Conservation (phyloP, 2,329 filamentous ascomycete genomes). For the Cordyceps sp. region DNA sequence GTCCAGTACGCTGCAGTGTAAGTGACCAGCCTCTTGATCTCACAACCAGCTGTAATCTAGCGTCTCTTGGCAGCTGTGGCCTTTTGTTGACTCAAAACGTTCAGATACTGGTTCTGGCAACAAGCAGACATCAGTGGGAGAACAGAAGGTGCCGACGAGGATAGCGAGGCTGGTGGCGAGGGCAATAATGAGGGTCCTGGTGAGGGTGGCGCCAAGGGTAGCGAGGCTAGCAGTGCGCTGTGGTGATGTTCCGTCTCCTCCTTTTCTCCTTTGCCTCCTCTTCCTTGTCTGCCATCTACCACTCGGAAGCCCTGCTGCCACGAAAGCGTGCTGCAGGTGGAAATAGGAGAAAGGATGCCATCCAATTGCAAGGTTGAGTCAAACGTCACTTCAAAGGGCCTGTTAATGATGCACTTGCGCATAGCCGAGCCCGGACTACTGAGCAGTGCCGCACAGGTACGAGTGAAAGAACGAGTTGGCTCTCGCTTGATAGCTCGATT, state of each 20-base stretch:
- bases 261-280: background rate
- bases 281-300: background rate
- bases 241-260: background rate
- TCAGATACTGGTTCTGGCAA: constrained; percentile 22
- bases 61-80: background rate
- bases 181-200: no score
- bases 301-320: no score
- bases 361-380: no score
- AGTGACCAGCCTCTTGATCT: constrained; percentile 25
- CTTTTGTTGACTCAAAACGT: background rate
- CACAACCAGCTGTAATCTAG: background rate
- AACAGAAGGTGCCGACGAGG: background rate
- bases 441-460: no score
- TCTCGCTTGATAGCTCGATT: no score
- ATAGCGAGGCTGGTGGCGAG: background rate
- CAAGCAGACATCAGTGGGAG: constrained; percentile 1
- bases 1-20: constrained; percentile 76
- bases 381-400: no score
- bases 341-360: no score
- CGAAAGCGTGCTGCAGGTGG: no score
- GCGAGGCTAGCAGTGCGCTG: no score
- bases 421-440: no score
- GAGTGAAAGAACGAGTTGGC: no score
- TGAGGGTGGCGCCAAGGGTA: background rate
- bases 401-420: no score